These are phyloP conservation scores for Hypomyces rosellus DNA, from an alignment of 2,329 filamentous ascomycete species.

Conservation along the genomic window DNA sequence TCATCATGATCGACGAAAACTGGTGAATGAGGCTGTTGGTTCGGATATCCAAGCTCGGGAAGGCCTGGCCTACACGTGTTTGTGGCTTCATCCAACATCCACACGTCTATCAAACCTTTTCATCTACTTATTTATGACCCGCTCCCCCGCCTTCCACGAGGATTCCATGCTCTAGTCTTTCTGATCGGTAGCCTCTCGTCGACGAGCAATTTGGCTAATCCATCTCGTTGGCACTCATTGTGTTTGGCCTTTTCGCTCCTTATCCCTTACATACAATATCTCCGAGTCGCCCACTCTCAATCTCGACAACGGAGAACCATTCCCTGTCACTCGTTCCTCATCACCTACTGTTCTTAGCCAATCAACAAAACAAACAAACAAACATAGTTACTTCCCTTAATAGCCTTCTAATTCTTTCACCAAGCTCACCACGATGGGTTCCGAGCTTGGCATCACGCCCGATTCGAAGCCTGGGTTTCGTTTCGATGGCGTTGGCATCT, in stretches of 20 bases:
- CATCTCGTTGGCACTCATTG: conserved; percentile 4
- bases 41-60: conserved; percentile 1
- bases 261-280: not conserved
- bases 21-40: not conserved
- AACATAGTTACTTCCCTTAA: not conserved
- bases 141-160: conserved; percentile 9
- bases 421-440: conserved; percentile 19
- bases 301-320: not conserved
- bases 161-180: conserved; percentile 3
- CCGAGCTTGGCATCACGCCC: conserved; percentile 26
- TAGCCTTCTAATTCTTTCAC: not conserved
- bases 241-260: conserved; percentile 8
- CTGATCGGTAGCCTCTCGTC: conserved; percentile 6
- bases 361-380: too few species aligned
- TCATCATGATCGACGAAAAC: conserved; percentile 10
- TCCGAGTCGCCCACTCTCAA: not conserved
- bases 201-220: conserved; percentile 2
- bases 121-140: conserved; percentile 6
- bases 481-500: conserved; percentile 35
- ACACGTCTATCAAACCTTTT: too few species aligned
- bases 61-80: conserved; percentile 7
- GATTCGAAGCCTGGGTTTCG: conserved; percentile 25
- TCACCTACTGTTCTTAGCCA: not conserved
- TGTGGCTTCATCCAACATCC: not conserved
- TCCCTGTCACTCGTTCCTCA: not conserved